Evolutionary conservation across 495 filamentous ascomycete genomes (phyloP), one percentile per base, ranked within the genome.

Genomic region (Tuber microsphaerosporum): DNA sequence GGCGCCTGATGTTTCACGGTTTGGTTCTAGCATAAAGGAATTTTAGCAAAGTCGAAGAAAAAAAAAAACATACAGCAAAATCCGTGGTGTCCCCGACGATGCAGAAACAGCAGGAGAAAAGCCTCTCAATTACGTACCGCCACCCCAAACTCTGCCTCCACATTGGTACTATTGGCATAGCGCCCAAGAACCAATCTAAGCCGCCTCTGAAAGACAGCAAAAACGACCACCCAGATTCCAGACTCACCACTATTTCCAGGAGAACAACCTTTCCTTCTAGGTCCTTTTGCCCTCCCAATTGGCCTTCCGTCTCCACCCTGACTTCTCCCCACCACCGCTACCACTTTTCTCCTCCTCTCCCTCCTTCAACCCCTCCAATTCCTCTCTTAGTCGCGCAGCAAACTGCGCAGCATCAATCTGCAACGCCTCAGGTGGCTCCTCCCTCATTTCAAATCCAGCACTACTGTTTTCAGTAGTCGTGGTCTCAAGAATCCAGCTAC

Each of bases 361-460:
- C n/a, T n/a, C 69, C 26, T 44, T n/a, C 44, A 75, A 70, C 43
- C 44, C 48, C 73, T 56, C 73, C 70, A 77, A 71, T 71, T 75
- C 70, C 31, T 56, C 22, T 8, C 44, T 71, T 8, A 77, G 16
- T 39, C 73, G 51, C 39, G 43, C 70, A 17, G 73, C 51, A 17
- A 77, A 48, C 26, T 77, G 73, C n/a, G 26, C 37, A 1, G 73
- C 73, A 72, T 77, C 70, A 26, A 77, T 56, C 42, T 72, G 76
- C 37, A 19, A 43, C 6, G 51, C 44, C 73, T 37, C 43, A 39
- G 69, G 69, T 45, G 69, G 48, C 31, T 56, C 26, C 26, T 71
- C 74, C 22, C 41, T 41, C 41, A 65, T 48, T 31, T 72, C 46
- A 26, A 70, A 43, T 22, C 72, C 72, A n/a, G 71, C 41, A 34